Evolutionary conservation across 495 filamentous ascomycete species (phyloP), one percentile per base, ranked within the genome.

Genomic region (Podospora conica): DNA sequence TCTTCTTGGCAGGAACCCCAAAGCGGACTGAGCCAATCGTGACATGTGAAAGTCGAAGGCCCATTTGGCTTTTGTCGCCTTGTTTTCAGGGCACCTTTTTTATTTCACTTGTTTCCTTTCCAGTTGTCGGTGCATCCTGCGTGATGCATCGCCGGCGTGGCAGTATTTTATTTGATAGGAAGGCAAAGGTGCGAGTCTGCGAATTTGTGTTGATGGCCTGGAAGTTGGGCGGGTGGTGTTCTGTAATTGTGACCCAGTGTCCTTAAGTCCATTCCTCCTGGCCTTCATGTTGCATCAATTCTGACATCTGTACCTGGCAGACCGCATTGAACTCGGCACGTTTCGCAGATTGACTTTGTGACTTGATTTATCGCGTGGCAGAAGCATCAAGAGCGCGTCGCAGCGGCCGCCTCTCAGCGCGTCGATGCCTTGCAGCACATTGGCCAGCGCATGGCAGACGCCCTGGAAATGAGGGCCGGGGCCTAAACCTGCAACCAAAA

Each of bases 401-500:
- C 58, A 20, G n/a, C n/a, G n/a, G n/a, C n/a, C n/a, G n/a, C n/a
- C n/a, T n/a, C n/a, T 33, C 9, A 18, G 18, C 25, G 58, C 58
- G 58, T 33, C n/a, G 25, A 31, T 59, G 60, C 18, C 40, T 61
- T 27, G 22, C 22, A 31, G 12, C 61, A 31, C 61, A 64, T 58
- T 58, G 63, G 63, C 63, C 63, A 64, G 55, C 28, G 31, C 29
- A 27, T 58, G 61, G n/a, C n/a, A 63, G 63, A 64, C 63, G 63
- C n/a, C 6, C 55, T 67, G 65, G 23, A 67, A 67, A 63, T 53
- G 21, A 59, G 29, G 60, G 21, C 54, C 21, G 20, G 40, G 54
- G 53, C 15, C 24, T 54, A 33, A 54, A 53, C 25, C 59, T 62
- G 65, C 65, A 67, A 12, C 53, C 8, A 53, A 67, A 67, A 67